Evolutionary conservation across 768 basidiomycete species (phyloP).

Genomic region (Termitomyces sp.): DNA sequence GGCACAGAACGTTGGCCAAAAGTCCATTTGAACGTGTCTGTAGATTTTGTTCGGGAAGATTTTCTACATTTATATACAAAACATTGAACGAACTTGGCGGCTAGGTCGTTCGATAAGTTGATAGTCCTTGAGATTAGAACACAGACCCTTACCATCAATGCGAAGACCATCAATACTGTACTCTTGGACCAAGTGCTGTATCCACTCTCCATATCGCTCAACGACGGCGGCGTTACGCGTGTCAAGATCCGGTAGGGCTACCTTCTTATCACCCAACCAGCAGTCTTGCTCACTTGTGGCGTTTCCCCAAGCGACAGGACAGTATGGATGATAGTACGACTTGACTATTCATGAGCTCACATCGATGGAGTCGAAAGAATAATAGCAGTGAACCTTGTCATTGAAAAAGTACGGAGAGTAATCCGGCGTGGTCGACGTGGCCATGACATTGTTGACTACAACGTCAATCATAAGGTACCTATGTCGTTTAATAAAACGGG

Average conservation of each 20-base stretch:
- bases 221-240: conserved; percentile 66
- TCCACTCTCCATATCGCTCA: conserved; percentile 64
- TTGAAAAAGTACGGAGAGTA: conserved; percentile 69
- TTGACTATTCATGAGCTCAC: conserved; percentile 21
- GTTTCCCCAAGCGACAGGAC: conserved; percentile 69
- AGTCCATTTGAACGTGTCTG: conserved; percentile 67
- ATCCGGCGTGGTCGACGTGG: conserved; percentile 58
- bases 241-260: conserved; percentile 77
- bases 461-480: conserved; percentile 84
- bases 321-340: conserved; percentile 77
- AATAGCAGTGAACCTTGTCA: conserved; percentile 39
- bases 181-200: conserved; percentile 59
- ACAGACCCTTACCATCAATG: conserved; percentile 54
- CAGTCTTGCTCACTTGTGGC: conserved; percentile 68
- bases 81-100: conserved; percentile 36
- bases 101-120: conserved; percentile 31
- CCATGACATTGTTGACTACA: conserved; percentile 85
- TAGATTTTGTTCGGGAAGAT: conserved; percentile 9
- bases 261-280: conserved; percentile 77
- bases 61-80: not conserved
- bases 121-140: conserved; percentile 9
- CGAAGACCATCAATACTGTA: conserved; percentile 85
- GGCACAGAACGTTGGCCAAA: conserved; percentile 73
- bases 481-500: not conserved
- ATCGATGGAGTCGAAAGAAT: not conserved